Evolutionary conservation across 1,139 yeast genomes (phyloP).

Genomic region (Pichia sp.): DNA sequence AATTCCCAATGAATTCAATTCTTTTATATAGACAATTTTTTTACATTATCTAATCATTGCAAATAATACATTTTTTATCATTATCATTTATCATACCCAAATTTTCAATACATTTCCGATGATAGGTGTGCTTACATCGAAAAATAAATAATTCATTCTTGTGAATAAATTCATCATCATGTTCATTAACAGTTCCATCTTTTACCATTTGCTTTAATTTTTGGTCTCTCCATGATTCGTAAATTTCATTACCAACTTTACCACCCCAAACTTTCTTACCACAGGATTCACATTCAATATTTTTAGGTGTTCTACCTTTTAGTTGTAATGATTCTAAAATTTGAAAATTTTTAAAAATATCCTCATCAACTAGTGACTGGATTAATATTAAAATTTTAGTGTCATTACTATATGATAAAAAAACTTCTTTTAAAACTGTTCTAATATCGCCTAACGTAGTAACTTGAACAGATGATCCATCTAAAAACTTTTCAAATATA

Average conservation of each 20-base stretch:
- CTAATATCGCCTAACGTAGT: slow-evolving; percentile 56
- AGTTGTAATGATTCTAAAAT: slow-evolving; percentile 36
- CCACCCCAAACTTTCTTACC: slow-evolving; percentile 62
- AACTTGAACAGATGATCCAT: slow-evolving; percentile 31
- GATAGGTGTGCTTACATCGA: slow-evolving; percentile 64
- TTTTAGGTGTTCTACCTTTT: slow-evolving; percentile 55
- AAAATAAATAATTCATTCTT: slow-evolving; percentile 38
- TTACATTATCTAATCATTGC: slow-evolving; percentile 15
- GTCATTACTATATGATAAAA: slow-evolving; percentile 60
- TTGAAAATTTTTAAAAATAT: slow-evolving; percentile 42
- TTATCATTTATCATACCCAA: slow-evolving; percentile 33
- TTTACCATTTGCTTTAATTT: slow-evolving; percentile 17
- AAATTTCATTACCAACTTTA: slow-evolving; percentile 39
- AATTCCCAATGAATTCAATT: slow-evolving; percentile 3
- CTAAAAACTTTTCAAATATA: slow-evolving; percentile 46
- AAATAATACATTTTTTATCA: slow-evolving; percentile 27
- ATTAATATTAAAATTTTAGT: slow-evolving; percentile 50
- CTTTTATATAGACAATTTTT: background rate
- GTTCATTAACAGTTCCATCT: slow-evolving; percentile 5
- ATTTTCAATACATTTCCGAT: slow-evolving; percentile 48
- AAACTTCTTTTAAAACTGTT: slow-evolving; percentile 54
- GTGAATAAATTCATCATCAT: slow-evolving; percentile 2
- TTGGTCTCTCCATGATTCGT: slow-evolving; percentile 41
- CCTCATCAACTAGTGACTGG: slow-evolving; percentile 47
- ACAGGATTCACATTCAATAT: slow-evolving; percentile 63